Percentiles rank a stretch among this genome's conserved stretches.
Conservation (phyloP, 2,329 filamentous ascomycete genomes). For the Ilyonectria mors-panacis region DNA sequence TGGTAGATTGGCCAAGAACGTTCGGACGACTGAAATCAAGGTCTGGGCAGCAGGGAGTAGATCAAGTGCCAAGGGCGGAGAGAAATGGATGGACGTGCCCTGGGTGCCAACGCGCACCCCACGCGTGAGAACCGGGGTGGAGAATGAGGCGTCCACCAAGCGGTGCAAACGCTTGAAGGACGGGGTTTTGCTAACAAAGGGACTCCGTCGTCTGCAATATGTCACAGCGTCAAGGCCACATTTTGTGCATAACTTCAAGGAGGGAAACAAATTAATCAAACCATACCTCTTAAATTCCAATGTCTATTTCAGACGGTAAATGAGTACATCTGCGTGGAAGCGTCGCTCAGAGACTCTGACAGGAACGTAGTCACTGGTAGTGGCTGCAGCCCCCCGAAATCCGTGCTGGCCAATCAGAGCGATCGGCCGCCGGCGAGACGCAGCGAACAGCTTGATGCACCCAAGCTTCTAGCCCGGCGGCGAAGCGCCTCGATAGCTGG, state of each 20-base stretch:
- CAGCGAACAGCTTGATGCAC: neutral
- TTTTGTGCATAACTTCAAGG: neutral
- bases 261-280: neutral
- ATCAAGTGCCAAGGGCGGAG: neutral
- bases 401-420: slow-evolving; percentile 6
- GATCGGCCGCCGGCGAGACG: slow-evolving; percentile 15
- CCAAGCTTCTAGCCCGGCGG: slow-evolving; percentile 10
- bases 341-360: neutral
- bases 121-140: slow-evolving; percentile 14
- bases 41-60: neutral
- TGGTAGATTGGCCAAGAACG: neutral
- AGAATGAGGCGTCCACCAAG: neutral
- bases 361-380: slow-evolving; percentile 13
- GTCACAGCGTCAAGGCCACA: neutral
- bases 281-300: no score
- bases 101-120: slow-evolving; percentile 8
- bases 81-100: neutral
- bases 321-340: no score
- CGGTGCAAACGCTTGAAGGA: neutral
- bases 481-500: neutral
- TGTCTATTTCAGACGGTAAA: neutral
- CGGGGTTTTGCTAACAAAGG: slow-evolving; percentile 7
- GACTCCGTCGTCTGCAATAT: neutral
- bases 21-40: neutral
- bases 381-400: neutral